Percentiles rank a stretch among this genome's conserved stretches.
These are phyloP conservation scores for Lachnellula suecica DNA, from an alignment of 2,329 filamentous ascomycete genomes.

Conservation along the genomic window DNA sequence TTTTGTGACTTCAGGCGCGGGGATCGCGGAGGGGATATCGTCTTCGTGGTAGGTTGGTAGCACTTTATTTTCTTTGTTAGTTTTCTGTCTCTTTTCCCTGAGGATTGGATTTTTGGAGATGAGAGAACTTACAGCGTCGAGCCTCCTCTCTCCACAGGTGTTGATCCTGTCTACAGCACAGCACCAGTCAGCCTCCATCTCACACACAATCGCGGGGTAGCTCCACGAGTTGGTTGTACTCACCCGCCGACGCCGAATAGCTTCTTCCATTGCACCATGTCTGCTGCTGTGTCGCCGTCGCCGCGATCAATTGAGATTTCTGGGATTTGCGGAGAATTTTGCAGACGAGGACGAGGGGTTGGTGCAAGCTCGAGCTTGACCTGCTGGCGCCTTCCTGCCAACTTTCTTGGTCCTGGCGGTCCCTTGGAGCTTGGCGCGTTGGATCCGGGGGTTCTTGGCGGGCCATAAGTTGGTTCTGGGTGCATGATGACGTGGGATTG, in stretches of 20 bases:
- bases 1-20: conserved; percentile 80
- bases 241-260: conserved; percentile 31
- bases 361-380: neutral
- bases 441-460: neutral
- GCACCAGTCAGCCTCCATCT: neutral
- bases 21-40: conserved; percentile 63
- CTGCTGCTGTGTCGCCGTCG: neutral
- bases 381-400: no score
- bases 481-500: neutral
- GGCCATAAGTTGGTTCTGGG: neutral
- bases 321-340: neutral
- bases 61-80: conserved; percentile 44
- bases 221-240: conserved; percentile 2
- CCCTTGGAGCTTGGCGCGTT: neutral
- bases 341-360: neutral
- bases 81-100: neutral
- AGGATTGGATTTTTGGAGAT: no score
- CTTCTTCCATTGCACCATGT: conserved; percentile 32
- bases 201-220: conserved; percentile 7
- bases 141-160: conserved; percentile 30
- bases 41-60: conserved; percentile 63
- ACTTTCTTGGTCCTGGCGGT: no score
- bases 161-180: conserved; percentile 17
- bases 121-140: conserved; percentile 22
- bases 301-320: neutral